Evolutionary conservation across 257 asterid genomes (phyloP), one percentile per base, ranked within the genome.

Genomic region (Verbascum thapsus): DNA sequence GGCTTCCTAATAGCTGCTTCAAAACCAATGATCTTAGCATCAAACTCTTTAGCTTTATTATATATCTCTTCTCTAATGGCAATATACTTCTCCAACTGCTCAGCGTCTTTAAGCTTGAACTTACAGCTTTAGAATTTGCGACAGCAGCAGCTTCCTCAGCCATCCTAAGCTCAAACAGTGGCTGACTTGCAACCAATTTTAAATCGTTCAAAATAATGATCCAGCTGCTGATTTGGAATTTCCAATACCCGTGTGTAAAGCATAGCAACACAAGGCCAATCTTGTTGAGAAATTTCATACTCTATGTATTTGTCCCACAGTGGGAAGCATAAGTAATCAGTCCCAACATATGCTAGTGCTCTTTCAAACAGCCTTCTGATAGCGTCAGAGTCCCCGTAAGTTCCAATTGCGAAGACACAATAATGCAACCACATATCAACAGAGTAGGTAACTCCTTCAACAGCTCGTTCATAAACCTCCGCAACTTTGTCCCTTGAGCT

Each of bases 361-460:
- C 97, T 84, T 84, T 90, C 99, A 75, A 94, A 87, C 68, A 94
- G 78, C 94, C 99, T 83, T 83, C 97, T 76, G 71, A 94, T 80
- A 63, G 85, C 75, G 22, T 85, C 95, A 38, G 95, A 95, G 75
- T 94, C 99, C 64, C 92, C 95, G 45, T 83, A 94, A n/a, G 94
- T 82, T 73, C 90, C 74, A 58, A 94, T 84, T 53, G 95, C 73
- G 70, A 90, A 94, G 50, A 74, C 90, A 72, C 95, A 94, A 66
- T 94, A 94, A 72, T 94, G 95, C 79, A 94, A 75, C 99, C 99
- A 94, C n/a, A n/a, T n/a, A n/a, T n/a, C n/a, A n/a, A n/a, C n/a
- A n/a, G n/a, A n/a, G n/a, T n/a, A n/a, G n/a, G 99, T 85, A 66
- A 94, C 99, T 40, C 96, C 97, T 71, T 84, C 94, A 77, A 94